These are phyloP conservation scores for Fraxinus floribunda DNA, from an alignment of 305 asterid genomes.

Conservation along the genomic window DNA sequence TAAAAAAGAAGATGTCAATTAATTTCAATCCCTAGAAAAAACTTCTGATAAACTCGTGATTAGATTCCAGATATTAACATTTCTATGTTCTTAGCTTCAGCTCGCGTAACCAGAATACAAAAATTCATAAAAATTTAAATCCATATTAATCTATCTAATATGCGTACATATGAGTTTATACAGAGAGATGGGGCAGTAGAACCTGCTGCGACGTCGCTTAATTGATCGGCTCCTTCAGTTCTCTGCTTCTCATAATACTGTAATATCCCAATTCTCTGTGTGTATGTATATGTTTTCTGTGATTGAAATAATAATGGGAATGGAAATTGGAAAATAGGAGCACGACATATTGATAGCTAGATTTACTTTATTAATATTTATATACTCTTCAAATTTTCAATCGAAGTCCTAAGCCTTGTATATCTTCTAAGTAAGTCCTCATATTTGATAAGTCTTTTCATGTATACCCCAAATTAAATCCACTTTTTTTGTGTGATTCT, in stretches of 20 bases:
- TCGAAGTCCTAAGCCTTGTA: not conserved
- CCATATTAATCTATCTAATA: not conserved
- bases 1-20: not conserved
- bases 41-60: not conserved
- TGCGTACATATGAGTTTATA: not conserved
- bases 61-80: not conserved
- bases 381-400: not conserved
- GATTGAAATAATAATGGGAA: not conserved
- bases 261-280: not conserved
- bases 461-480: not conserved
- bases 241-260: constrained; percentile 4
- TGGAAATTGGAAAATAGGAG: not conserved
- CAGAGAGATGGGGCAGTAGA: not conserved
- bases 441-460: not conserved
- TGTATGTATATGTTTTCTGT: not conserved
- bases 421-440: not conserved
- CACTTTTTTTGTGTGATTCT: not conserved
- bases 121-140: not conserved
- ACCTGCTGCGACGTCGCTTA: not conserved
- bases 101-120: not conserved
- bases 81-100: not conserved
- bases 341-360: not conserved
- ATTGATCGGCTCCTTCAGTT: not conserved
- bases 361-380: not conserved
- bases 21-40: not conserved